A percentile compares a stretch with the other conserved stretches of the same genome.
Conservation (phyloP, 768 basidiomycete species). For the Tulasnella calospora region DNA sequence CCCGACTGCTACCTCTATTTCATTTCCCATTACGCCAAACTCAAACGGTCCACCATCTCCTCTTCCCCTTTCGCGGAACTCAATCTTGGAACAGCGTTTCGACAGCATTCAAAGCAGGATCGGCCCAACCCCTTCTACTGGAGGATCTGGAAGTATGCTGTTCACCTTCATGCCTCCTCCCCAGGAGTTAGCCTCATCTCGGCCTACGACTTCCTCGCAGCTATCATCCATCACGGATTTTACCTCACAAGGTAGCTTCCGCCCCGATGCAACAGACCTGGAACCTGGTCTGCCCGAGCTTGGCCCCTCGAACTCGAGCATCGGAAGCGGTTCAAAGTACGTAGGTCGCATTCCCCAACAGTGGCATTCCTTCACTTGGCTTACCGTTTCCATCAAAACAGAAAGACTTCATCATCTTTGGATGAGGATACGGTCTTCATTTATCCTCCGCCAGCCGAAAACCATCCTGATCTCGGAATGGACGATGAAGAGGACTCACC, state of each 20-base stretch:
- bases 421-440: not conserved
- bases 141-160: not conserved
- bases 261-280: not conserved
- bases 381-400: not conserved
- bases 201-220: not conserved
- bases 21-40: not conserved
- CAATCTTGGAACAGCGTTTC: not conserved
- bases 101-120: not conserved
- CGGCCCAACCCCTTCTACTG: not conserved
- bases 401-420: not conserved
- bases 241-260: not conserved
- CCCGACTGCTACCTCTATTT: not conserved
- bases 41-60: not conserved
- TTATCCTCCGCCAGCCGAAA: not conserved
- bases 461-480: slow-evolving; percentile 14
- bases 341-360: too few species aligned
- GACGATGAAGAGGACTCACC: slow-evolving; percentile 85
- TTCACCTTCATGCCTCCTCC: not conserved
- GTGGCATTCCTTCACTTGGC: not conserved
- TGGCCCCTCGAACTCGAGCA: too few species aligned
- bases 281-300: not conserved
- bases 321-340: too few species aligned
- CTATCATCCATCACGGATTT: not conserved
- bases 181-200: not conserved
- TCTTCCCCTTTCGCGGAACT: not conserved